Evolutionary conservation across 1,139 yeast genomes (phyloP).

Genomic region (Suhomyces coccinellae): DNA sequence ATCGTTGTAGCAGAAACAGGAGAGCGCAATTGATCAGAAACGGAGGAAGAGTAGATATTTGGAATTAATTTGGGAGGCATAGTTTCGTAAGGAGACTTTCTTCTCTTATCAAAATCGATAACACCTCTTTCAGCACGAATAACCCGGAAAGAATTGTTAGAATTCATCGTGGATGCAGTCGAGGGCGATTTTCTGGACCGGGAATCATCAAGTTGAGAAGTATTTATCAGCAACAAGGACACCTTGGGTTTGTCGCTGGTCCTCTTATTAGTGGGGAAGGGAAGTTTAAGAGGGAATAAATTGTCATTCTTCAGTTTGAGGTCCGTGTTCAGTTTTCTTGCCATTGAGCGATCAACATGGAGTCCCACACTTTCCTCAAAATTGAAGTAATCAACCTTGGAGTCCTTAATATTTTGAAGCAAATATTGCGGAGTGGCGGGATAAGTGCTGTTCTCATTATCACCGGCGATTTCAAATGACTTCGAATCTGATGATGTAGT

Average conservation of each 20-base stretch:
- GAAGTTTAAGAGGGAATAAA: conserved; percentile 24
- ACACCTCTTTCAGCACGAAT: conserved; percentile 65
- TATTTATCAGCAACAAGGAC: conserved; percentile 34
- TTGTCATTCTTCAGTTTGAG: conserved; percentile 7
- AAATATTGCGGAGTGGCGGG: conserved; percentile 65
- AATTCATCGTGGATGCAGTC: conserved; percentile 12
- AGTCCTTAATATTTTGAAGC: conserved; percentile 42
- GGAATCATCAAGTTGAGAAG: conserved; percentile 17
- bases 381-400: conserved; percentile 57
- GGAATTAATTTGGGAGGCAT: conserved; percentile 47
- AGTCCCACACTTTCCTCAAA: conserved; percentile 48
- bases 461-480: conserved; percentile 47
- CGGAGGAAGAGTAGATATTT: conserved; percentile 45
- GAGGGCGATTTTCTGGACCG: conserved; percentile 11
- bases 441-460: conserved; percentile 39
- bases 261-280: conserved; percentile 22
- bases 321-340: conserved; percentile 2
- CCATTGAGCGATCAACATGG: conserved; percentile 7
- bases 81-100: conserved; percentile 69
- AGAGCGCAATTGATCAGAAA: conserved; percentile 32
- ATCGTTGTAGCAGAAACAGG: conserved; percentile 45
- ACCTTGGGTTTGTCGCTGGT: conserved; percentile 15
- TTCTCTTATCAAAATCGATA: conserved; percentile 77
- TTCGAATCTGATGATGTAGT: conserved; percentile 51
- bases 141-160: conserved; percentile 56